These are phyloP conservation scores for Choiromyces venosus DNA, from an alignment of 495 filamentous ascomycete species.

Conservation along the genomic window DNA sequence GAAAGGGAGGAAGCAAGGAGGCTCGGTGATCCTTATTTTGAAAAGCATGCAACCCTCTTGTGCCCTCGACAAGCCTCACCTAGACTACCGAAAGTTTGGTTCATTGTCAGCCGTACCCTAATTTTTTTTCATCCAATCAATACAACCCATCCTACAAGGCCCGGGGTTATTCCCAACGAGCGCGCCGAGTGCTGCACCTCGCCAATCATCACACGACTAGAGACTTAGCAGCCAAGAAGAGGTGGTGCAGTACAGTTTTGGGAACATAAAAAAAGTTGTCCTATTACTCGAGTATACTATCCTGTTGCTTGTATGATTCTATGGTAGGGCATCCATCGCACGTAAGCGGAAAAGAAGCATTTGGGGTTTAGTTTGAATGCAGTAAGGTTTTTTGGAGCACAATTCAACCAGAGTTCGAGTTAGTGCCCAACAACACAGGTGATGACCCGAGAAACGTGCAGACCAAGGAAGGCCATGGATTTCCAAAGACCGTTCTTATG, in stretches of 20 bases:
- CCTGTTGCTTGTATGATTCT: background rate
- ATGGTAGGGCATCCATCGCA: background rate
- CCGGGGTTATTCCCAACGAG: background rate
- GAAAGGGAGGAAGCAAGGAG: background rate
- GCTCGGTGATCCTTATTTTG: background rate
- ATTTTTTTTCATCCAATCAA: background rate
- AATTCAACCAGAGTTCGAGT: background rate
- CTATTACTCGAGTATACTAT: too few relatives aligned
- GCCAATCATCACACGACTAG: background rate
- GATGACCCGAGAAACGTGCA: conserved; percentile 1
- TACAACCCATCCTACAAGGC: background rate
- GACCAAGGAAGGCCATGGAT: background rate
- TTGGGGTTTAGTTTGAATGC: background rate
- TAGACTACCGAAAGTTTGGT: background rate
- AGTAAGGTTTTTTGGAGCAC: background rate
- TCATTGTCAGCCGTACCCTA: background rate
- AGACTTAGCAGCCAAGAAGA: background rate
- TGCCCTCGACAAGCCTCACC: background rate
- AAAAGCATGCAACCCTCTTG: background rate
- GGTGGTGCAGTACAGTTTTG: background rate
- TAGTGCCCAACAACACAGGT: background rate
- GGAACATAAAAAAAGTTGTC: background rate
- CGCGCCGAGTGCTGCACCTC: background rate
- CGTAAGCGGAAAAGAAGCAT: background rate
- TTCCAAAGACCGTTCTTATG: conserved; percentile 1